Evolutionary conservation across 495 filamentous ascomycete genomes (phyloP), one percentile per base, ranked within the genome.

Genomic region (Trichocladium antarcticum): DNA sequence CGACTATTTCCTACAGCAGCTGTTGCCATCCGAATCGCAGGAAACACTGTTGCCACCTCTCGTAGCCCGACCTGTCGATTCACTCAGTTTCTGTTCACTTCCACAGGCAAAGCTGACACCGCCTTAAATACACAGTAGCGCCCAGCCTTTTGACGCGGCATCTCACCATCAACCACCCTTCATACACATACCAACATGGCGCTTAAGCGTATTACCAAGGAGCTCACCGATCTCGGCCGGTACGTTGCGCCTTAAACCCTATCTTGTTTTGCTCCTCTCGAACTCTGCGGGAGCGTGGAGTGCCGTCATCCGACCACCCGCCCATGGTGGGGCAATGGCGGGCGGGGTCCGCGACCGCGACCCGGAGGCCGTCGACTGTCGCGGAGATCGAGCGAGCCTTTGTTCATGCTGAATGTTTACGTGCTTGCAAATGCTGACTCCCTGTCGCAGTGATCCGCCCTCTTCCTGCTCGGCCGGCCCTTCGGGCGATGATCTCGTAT

Each of bases 181-280:
- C 48, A 58, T 55, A 65, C 57, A 70, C 54, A 68, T 59, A 27
- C 60, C 61, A 63, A 55, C 60, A 98, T 98, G 92, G 92, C 92
- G 74, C 83, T 98, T 66, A 98, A 98, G 87, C 80, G 92, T 70
- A 98, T 98, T 76, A 96, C 95, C 82, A 98, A 97, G 83, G 92
- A 98, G 79, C 85, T 98, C 73, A 86, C 88, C 74, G 92, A 98
- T 66, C 82, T 98, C 65, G 92, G 92, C 75, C 88, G 92, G 90
- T 98, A 95, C 46, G 74, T 78, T 61, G 17, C 21, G 49, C 24
- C 21, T 12, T 32, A 35, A 14, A 32, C 42, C 44, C 44, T 51
- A 39, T 53, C 53, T 56, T 37, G 32, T 15, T 11, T 43, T 54
- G 45, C 40, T 31, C 17, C 34, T 29, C 17, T 31, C n/a, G n/a